Evolutionary conservation across 2,329 filamentous ascomycete species (phyloP).

Genomic region (Cladophialophora immunda): DNA sequence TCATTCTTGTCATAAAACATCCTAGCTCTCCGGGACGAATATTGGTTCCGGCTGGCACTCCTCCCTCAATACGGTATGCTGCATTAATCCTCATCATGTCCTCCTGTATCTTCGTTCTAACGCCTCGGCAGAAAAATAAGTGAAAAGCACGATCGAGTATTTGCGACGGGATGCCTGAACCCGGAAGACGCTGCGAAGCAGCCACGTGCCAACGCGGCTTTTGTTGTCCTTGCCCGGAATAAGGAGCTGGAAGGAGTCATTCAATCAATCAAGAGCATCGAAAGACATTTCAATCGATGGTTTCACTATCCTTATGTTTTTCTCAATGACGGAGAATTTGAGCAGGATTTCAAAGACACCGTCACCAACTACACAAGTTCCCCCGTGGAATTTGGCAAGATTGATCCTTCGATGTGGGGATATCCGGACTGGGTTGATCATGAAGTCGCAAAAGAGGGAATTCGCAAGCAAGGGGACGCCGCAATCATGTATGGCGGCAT

Average conservation of each 20-base stretch:
- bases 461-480: slow-evolving; percentile 93
- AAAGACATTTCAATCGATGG: slow-evolving; percentile 99
- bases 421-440: slow-evolving; percentile 96
- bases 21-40: slow-evolving; percentile 82
- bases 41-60: slow-evolving; percentile 85
- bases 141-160: slow-evolving; percentile 96
- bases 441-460: slow-evolving; percentile 93
- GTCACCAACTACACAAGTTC: slow-evolving; percentile 90
- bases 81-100: slow-evolving; percentile 25
- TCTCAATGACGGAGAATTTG: slow-evolving; percentile 96
- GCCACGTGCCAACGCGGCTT: slow-evolving; percentile 89
- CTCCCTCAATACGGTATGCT: slow-evolving; percentile 85
- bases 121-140: slow-evolving; percentile 79
- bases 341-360: slow-evolving; percentile 88
- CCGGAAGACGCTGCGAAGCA: slow-evolving; percentile 74
- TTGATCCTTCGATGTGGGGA: slow-evolving; percentile 90
- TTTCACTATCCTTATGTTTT: slow-evolving; percentile 99
- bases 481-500: slow-evolving; percentile 99
- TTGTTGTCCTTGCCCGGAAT: slow-evolving; percentile 94
- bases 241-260: slow-evolving; percentile 96
- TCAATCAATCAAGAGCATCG: slow-evolving; percentile 96
- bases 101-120: slow-evolving; percentile 19
- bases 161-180: slow-evolving; percentile 86
- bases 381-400: slow-evolving; percentile 90
- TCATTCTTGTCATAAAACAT: slow-evolving; percentile 88